These are phyloP conservation scores for Ganoderma lingzhi DNA, from an alignment of 1,284 basidiomycete species.

Conservation along the genomic window DNA sequence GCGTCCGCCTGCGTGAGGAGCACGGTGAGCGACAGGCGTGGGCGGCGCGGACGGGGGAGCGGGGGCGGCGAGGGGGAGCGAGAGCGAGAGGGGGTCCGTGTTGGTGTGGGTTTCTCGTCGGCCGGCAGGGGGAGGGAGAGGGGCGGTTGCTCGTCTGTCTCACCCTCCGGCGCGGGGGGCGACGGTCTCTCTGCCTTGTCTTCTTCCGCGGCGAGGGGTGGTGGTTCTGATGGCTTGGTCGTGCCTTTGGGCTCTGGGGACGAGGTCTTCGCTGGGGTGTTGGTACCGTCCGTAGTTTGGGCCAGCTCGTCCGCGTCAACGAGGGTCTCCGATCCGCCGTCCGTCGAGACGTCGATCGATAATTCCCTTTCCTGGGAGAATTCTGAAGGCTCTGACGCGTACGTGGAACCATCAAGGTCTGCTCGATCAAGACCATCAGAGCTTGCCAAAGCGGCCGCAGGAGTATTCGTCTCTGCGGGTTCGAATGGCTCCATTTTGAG, in stretches of 20 bases:
- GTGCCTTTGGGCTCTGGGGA: constrained; percentile 7
- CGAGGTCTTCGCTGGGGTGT: not conserved
- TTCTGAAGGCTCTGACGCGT: not conserved
- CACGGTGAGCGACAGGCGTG: constrained; percentile 47
- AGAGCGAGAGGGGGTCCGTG: constrained; percentile 18
- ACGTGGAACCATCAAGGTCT: not conserved
- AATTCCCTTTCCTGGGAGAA: not conserved
- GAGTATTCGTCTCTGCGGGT: not conserved
- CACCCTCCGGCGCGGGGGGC: not conserved
- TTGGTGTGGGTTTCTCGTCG: constrained; percentile 23
- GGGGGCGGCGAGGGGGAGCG: constrained; percentile 21
- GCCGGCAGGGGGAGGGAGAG: too few relatives aligned
- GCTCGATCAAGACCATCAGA: not conserved
- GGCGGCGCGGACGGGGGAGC: constrained; percentile 29
- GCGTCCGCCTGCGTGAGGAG: constrained; percentile 55
- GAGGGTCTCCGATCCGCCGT: not conserved
- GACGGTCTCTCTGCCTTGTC: not conserved
- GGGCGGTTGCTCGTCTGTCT: not conserved
- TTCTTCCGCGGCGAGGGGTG: not conserved
- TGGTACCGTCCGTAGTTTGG: not conserved
- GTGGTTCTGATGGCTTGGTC: constrained; percentile 12
- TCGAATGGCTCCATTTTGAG: constrained; percentile 19
- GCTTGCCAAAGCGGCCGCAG: not conserved
- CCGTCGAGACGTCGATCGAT: not conserved
- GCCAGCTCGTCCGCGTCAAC: not conserved